Base-by-base conservation (phyloP, 176 grass and related monocot genomes). In the Melocanna baccifera region DNA sequence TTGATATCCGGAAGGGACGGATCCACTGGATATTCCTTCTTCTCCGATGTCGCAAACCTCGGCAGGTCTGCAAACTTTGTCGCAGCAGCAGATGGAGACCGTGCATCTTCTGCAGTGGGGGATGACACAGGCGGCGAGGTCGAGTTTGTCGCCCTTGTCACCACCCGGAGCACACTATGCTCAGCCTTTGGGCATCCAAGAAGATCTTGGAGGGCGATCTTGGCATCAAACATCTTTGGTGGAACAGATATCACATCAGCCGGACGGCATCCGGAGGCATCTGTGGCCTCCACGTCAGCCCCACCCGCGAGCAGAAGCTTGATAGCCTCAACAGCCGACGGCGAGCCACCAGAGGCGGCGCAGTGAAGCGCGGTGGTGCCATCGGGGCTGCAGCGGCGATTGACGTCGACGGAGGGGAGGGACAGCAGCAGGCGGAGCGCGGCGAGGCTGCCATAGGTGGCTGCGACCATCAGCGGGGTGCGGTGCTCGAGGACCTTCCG, bases 11-110 rank as follows among this genome's bases (percentile, higher is more conserved):
- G 94, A 53, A 96, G 76, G 39, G 94, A 91, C 0, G 89, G 91
- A 68, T 96, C 94, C 55, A 91, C 84, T 22, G 91, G 94, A 32
- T 96, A 96, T 73, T 96, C 94, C 40, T 93, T 96, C 80, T 91
- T 96, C 76, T 93, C 91, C 2, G 79, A 90, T 43, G 85, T 85
- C 0, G 47, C 76, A 23, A 84, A 82, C 79, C 84, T 86, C 1
- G 88, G 85, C 48, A 89, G 71, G 80, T 92, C 91, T n/a, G 62
- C 53, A 64, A 92, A 89, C 80, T 89, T 92, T 46, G 79, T 71
- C 55, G 67, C 69, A 39, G 87, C 62, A 56, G 87, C 84, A 39
- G 84, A 89, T 23, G 91, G 91, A 12, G 87, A 84, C 13, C 63
- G 65, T 19, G 82, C 86, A 40, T 91, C 86, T 14, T 88, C 73